These are phyloP conservation scores for Nepenthes mirabilis DNA, from an alignment of 148 eudicot genomes.

Conservation along the genomic window DNA sequence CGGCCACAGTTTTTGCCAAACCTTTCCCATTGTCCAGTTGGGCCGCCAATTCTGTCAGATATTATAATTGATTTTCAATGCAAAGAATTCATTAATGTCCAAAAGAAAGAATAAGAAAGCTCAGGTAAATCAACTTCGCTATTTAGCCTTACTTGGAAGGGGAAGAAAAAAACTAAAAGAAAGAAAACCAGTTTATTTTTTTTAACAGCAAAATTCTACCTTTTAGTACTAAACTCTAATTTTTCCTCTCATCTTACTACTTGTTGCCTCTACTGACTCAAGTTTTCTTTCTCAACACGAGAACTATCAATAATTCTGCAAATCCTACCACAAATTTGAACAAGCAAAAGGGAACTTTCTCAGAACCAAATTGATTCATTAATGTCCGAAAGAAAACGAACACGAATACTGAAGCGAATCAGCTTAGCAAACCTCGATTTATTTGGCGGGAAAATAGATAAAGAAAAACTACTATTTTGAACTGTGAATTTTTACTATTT, in stretches of 20 bases:
- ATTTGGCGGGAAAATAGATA: background rate
- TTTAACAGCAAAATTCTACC: background rate
- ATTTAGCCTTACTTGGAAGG: too few relatives aligned
- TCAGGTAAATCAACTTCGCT: too few relatives aligned
- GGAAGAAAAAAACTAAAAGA: too few relatives aligned
- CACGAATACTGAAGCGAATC: too few relatives aligned
- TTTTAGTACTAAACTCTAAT: background rate
- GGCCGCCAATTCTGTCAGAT: constrained; percentile 40
- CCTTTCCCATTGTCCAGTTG: constrained; percentile 84
- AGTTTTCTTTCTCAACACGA: too few relatives aligned
- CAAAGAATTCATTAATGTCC: background rate
- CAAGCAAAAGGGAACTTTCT: too few relatives aligned
- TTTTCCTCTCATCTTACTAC: background rate
- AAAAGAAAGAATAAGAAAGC: background rate
- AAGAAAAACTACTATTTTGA: background rate
- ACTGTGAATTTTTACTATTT: background rate
- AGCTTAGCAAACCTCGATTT: too few relatives aligned
- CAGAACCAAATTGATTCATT: too few relatives aligned
- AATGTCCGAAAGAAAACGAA: too few relatives aligned
- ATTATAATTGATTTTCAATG: background rate
- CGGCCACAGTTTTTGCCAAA: constrained; percentile 57
- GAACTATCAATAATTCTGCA: too few relatives aligned
- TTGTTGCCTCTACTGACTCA: background rate
- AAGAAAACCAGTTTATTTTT: too few relatives aligned
- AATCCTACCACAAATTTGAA: too few relatives aligned